Evolutionary conservation across 1,284 basidiomycete species (phyloP).

Genomic region (Ustilago curta): DNA sequence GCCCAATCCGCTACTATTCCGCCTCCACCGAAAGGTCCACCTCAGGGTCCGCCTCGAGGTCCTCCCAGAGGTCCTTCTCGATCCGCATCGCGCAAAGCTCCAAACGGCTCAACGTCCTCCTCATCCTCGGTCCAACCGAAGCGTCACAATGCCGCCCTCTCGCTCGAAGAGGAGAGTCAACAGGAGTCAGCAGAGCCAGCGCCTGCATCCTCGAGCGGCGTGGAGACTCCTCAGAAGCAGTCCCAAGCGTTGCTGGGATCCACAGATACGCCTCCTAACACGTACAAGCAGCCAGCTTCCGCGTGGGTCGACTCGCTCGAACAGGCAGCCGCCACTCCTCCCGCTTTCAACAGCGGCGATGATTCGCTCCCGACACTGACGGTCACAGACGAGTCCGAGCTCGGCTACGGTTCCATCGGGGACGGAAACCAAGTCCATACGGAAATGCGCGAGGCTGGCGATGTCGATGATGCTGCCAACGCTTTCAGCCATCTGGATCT

Average conservation of each 20-base stretch:
- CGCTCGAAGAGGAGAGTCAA: slow-evolving; percentile 34
- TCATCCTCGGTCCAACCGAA: slow-evolving; percentile 15
- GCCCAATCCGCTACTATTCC: slow-evolving; percentile 13
- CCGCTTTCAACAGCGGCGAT: slow-evolving; percentile 23
- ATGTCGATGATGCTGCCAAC: slow-evolving; percentile 26
- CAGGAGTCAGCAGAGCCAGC: slow-evolving; percentile 5
- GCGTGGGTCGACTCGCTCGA: slow-evolving; percentile 48
- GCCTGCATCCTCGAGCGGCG: slow-evolving; percentile 11
- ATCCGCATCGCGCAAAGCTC: slow-evolving; percentile 35
- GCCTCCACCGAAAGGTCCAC: slow-evolving; percentile 23
- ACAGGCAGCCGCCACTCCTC: slow-evolving; percentile 42
- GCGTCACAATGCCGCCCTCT: slow-evolving; percentile 18
- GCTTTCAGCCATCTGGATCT: slow-evolving; percentile 28
- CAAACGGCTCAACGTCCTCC: slow-evolving; percentile 5
- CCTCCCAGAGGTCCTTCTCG: slow-evolving; percentile 48
- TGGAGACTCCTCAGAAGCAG: slow-evolving; percentile 9
- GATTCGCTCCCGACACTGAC: slow-evolving; percentile 40
- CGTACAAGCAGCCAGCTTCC: slow-evolving; percentile 26
- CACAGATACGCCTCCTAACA: slow-evolving; percentile 30
- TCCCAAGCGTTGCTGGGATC: slow-evolving; percentile 9
- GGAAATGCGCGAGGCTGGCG: slow-evolving; percentile 4
- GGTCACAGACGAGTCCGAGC: slow-evolving; percentile 42
- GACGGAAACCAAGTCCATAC: slow-evolving; percentile 2
- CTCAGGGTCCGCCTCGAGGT: slow-evolving; percentile 36
- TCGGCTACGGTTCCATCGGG: slow-evolving; percentile 3